Evolutionary conservation across 768 basidiomycete genomes (phyloP), one percentile per base, ranked within the genome.

Genomic region (Mycena polygramma): DNA sequence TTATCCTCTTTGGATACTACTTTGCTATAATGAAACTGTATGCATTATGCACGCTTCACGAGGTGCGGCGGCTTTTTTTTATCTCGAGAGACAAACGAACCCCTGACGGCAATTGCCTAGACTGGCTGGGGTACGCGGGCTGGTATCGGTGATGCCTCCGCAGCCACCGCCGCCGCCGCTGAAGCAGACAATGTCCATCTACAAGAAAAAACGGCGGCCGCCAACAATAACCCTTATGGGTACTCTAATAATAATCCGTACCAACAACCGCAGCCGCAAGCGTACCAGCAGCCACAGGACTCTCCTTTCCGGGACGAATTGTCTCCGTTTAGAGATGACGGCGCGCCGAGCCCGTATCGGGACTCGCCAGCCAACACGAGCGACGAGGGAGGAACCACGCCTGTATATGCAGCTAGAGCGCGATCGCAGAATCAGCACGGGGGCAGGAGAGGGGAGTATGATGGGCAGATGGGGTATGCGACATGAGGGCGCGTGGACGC

Each of bases 71-170:
- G 52, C 26, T 45, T 24, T 53, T 30, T 55, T 55, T 55, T 20
- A 30, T 3, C 19, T 24, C 35, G 9, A 0, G 8, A 20, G n/a
- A 14, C 14, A 9, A 49, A 13, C 20, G 1, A 37, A 24, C 63
- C 70, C 57, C 37, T 68, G 24, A 68, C 59, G 54, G 7, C n/a
- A 36, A 30, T 69, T 59, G 26, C 71, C 8, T 68, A 94, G 91
- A 96, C 94, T 77, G 95, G 92, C 49, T 97, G 95, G 96, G 96
- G 96, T 51, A 98, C 95, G n/a, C 92, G 95, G 79, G 90, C 96
- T 8, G 95, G 96, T 82, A 94, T 96, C 75, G 94, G 94, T 77
- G 93, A 96, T 84, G 90, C 90, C 1, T 83, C 90, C 0, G 89
- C 91, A 45, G 93, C 94, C 59, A 93, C 92, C 2, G 89, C 90